These are phyloP conservation scores for Lathyrus aphaca DNA, from an alignment of 306 rosid genomes.

Conservation along the genomic window DNA sequence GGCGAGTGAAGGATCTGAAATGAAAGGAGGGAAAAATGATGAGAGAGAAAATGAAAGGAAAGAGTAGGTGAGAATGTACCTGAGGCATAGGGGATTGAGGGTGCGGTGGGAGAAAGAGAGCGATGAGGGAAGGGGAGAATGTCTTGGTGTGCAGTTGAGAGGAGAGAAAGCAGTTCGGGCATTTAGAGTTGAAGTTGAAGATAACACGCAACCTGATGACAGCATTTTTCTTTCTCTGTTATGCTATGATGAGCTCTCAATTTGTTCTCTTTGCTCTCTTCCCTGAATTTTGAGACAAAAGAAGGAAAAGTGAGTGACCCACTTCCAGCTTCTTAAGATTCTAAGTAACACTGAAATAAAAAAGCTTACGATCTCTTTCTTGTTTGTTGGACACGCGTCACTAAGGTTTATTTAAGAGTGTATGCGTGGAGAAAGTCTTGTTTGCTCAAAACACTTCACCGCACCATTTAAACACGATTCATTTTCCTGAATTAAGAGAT, in stretches of 20 bases:
- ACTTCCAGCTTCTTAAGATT: neutral
- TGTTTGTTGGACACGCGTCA: neutral
- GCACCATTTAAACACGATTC: too few species aligned
- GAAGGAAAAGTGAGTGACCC: neutral
- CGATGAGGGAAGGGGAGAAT: neutral
- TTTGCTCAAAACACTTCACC: too few species aligned
- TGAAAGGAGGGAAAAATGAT: neutral
- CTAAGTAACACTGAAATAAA: neutral
- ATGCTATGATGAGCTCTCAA: neutral
- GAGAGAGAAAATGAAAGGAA: neutral
- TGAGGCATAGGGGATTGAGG: constrained; percentile 37
- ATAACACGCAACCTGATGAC: constrained; percentile 8
- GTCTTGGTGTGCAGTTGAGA: constrained; percentile 2
- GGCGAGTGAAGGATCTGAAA: constrained; percentile 46
- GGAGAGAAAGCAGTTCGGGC: constrained; percentile 19
- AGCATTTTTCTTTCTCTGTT: constrained; percentile 26
- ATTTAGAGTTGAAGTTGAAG: constrained; percentile 7
- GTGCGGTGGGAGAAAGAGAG: constrained; percentile 28
- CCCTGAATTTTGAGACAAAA: neutral
- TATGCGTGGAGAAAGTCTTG: neutral
- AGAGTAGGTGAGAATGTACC: neutral
- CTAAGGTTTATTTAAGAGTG: neutral
- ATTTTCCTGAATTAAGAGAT: too few species aligned
- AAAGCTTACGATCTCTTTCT: neutral
- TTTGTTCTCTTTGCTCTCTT: neutral